Evolutionary conservation across 108 stramenopile species (phyloP), one percentile per base, ranked within the genome.

Genomic region (Stephanodiscus triporus): DNA sequence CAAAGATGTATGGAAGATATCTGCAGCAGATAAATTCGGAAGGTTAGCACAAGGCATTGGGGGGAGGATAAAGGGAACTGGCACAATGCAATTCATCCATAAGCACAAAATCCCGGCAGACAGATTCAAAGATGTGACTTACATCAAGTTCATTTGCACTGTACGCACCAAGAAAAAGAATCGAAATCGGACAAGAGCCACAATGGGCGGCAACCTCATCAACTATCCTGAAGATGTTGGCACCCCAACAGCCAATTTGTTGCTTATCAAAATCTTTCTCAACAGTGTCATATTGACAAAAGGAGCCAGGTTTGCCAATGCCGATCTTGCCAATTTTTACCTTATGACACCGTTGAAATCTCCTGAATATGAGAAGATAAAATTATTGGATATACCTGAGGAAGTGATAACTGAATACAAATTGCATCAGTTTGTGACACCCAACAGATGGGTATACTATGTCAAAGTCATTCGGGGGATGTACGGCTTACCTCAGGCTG

Each of bases 261-360:
- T 34, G 32, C 32, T 34, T 5, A 34, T 34, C 32, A 34, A 34
- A 45, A 58, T 77, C 23, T 45, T 80, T 9, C 13, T 87, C 69
- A 86, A 86, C 75, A 83, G 78, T 43, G 66, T 77, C 72, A 23
- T 86, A 30, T 74, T 68, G 54, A 73, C 49, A 14, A 30, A 53
- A 16, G 42, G 30, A 10, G 85, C 81, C 22, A 60, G 47, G 14
- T 72, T 55, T 70, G 55, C 75, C 42, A 55, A 57, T 22, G 14
- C 66, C 9, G 82, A 82, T 43, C 17, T 86, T 65, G 81, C 76
- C 32, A 72, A 84, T 48, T 87, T 84, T 56, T 87, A 80, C 63
- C 77, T 87, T 0, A 26, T 22, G 66, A 80, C 83, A 10, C 67
- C 68, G 2, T 55, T 84, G 75, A 66, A 70, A n/a, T 11, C 29